phyloP scores from a whole-genome alignment of 371 early-diverging fungal genomes.

The Mortierella sp. region DNA sequence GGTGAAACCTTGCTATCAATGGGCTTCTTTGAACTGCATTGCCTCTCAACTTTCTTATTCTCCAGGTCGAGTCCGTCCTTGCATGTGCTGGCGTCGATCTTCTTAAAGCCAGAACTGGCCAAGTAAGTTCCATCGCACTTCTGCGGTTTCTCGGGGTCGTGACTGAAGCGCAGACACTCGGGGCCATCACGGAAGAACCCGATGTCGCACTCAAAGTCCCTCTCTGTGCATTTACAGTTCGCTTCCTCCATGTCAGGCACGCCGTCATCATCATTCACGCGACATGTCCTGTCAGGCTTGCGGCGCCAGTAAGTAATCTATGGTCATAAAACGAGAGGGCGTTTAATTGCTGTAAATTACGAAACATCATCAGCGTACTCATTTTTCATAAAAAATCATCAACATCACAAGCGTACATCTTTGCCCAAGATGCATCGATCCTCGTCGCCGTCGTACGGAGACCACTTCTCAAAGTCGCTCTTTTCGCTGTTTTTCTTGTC shows the following conservation, averaged over 20 bases:
- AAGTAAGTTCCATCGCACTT: constrained; percentile 67
- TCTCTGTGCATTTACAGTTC: constrained; percentile 75
- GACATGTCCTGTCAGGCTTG: constrained; percentile 80
- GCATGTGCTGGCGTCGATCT: constrained; percentile 69
- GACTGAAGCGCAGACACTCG: constrained; percentile 71
- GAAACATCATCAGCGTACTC: too few species aligned
- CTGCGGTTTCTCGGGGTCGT: constrained; percentile 75
- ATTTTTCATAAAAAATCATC: too few species aligned
- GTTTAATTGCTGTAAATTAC: neutral
- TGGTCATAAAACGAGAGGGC: neutral
- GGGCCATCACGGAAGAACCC: constrained; percentile 78
- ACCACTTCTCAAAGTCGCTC: constrained; percentile 86
- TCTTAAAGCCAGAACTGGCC: constrained; percentile 79
- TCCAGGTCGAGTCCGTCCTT: constrained; percentile 71
- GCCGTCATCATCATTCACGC: constrained; percentile 73
- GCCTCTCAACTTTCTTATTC: constrained; percentile 64
- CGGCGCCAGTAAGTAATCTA: constrained; percentile 79
- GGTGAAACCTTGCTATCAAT: constrained; percentile 26
- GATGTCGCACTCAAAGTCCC: constrained; percentile 85
- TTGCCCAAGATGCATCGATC: constrained; percentile 64
- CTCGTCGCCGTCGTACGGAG: constrained; percentile 59
- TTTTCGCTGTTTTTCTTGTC: constrained; percentile 63
- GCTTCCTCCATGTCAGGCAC: constrained; percentile 61
- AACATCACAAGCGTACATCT: constrained; percentile 61
- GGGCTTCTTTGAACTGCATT: constrained; percentile 58